Percentiles rank a stretch among this genome's conserved stretches.
phyloP scores from a whole-genome alignment of 164 flowering plant genomes.

The Nymphaea thermarum region DNA sequence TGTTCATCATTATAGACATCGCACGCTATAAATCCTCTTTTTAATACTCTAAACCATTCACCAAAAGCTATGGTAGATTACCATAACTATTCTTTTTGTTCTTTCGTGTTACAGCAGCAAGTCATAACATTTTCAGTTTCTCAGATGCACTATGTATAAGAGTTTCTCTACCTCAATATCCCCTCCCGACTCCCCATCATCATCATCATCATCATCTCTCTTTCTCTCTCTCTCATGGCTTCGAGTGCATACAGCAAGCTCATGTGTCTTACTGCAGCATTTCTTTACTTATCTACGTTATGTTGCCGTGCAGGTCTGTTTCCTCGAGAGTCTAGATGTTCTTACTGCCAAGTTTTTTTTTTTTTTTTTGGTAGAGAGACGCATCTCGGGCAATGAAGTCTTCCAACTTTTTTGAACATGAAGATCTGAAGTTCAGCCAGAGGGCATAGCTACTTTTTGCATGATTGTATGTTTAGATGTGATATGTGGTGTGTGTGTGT shows the following conservation, averaged over 20 bases:
- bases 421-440: too few species aligned
- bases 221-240: not conserved
- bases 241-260: not conserved
- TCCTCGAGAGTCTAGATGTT: not conserved
- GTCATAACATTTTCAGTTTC: not conserved
- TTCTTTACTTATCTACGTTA: not conserved
- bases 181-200: not conserved
- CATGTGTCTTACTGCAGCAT: not conserved
- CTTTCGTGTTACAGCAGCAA: not conserved
- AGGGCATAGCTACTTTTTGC: too few species aligned
- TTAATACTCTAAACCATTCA: not conserved
- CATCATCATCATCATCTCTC: not conserved
- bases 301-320: not conserved
- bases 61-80: not conserved
- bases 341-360: too few species aligned
- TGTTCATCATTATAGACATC: not conserved
- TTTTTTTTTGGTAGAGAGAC: too few species aligned
- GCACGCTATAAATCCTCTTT: not conserved
- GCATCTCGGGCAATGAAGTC: too few species aligned
- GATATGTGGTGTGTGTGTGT: too few species aligned
- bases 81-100: not conserved
- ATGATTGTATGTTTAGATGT: too few species aligned
- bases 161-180: not conserved
- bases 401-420: too few species aligned
- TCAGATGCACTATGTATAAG: not conserved